A percentile compares a stretch with the other conserved stretches of the same genome.
phyloP scores from a whole-genome alignment of 768 basidiomycete species.

The Lactifluus hygrophoroides region DNA sequence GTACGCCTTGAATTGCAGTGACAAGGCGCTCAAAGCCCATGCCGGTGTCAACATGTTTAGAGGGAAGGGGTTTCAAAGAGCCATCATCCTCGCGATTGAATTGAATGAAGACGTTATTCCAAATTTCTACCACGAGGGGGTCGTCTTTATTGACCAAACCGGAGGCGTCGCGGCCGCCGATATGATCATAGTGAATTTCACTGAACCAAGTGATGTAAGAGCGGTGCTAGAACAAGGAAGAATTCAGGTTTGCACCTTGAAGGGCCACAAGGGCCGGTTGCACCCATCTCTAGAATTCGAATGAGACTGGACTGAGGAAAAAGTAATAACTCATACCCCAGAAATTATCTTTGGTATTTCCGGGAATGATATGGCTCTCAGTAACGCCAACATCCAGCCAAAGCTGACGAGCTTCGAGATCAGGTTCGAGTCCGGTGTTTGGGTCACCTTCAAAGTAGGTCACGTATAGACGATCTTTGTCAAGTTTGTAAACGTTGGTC shows the following conservation, averaged over 20 bases:
- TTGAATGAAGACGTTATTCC: slow-evolving; percentile 99
- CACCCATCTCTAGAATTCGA: slow-evolving; percentile 80
- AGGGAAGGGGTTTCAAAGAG: slow-evolving; percentile 69
- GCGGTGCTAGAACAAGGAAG: neutral
- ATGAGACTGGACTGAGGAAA: neutral
- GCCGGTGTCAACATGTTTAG: slow-evolving; percentile 96
- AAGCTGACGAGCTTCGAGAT: slow-evolving; percentile 76
- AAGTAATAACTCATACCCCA: slow-evolving; percentile 63
- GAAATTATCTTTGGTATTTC: slow-evolving; percentile 96
- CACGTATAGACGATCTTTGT: slow-evolving; percentile 88
- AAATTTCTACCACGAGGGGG: slow-evolving; percentile 94
- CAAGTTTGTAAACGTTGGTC: slow-evolving; percentile 80
- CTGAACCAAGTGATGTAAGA: slow-evolving; percentile 30
- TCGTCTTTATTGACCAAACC: slow-evolving; percentile 93
- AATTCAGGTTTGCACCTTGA: slow-evolving; percentile 53
- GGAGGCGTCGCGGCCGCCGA: slow-evolving; percentile 94
- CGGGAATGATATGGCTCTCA: slow-evolving; percentile 87
- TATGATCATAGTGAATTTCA: slow-evolving; percentile 94
- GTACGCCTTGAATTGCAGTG: slow-evolving; percentile 81
- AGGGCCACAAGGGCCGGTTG: slow-evolving; percentile 95
- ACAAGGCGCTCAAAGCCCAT: slow-evolving; percentile 99
- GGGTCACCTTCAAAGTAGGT: slow-evolving; percentile 96
- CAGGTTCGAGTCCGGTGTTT: slow-evolving; percentile 77
- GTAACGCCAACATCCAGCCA: slow-evolving; percentile 87
- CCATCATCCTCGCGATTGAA: slow-evolving; percentile 93